Base-by-base conservation (phyloP, 805 yeast genomes). In the Jamesozyma jinghongensis region DNA sequence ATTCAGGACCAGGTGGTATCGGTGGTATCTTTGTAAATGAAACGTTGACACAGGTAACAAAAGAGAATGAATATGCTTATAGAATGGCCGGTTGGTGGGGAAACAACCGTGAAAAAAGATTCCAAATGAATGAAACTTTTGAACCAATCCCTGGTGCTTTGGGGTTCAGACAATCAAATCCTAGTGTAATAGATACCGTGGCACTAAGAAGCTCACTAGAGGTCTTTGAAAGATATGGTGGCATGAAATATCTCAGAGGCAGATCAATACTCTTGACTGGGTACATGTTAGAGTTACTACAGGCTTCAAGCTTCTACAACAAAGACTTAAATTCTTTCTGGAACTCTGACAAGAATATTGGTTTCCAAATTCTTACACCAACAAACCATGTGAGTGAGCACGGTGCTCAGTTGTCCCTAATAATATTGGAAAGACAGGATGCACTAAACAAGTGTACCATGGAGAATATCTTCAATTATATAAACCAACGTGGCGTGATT, bases 31-130 rank as follows among this genome's bases (percentile, higher is more conserved):
- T 76, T 53, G 80, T 88, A 30, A 79, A 88, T 57, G 81, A 77
- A 47, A 70, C 61, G 45, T 64, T 53, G 19, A 47, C 66, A 12
- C 18, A 19, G 13, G 45, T 44, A 13, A 52, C 52, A 10, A 53
- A 54, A 16, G 43, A 49, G 32, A 55, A 57, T 22, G 49, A 54
- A 17, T 69, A 66, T 50, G 51, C 69, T 30, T 84, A 95, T 1
- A 68, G 97, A 45, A 66, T 85, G 38, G 94, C 95, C 0, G 97
- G 97, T 1, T 88, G 97, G 97, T 88, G 97, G 96, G 97, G 96
- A 1, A 88, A 86, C 55, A 77, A 81, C 50, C 67, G 80, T 0
- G 51, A 53, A 2, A 75, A 75, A 28, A 65, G 97, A 46, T 88
- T 88, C 61, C 69, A 77, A 52, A 88, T 88, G 97, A 54, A 73